These are phyloP conservation scores for Paramecium caudatum DNA, from an alignment of 73 alveolate species.

Conservation along the genomic window DNA sequence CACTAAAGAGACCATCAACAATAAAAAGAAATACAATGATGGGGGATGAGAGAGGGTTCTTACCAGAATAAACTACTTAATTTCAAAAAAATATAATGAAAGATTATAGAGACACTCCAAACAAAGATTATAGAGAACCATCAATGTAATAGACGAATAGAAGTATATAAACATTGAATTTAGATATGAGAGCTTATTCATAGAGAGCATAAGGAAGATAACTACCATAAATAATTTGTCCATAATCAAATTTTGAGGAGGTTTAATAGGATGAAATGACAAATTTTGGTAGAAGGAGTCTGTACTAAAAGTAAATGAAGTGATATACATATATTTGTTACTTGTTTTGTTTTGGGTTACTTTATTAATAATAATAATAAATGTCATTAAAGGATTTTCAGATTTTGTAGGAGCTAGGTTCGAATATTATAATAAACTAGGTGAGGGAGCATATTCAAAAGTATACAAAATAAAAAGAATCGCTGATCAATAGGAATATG, in stretches of 20 bases:
- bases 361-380: slow-evolving; percentile 7
- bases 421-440: slow-evolving; percentile 52
- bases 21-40: slow-evolving; percentile 45
- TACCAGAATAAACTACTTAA: slow-evolving; percentile 51
- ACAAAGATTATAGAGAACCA: background rate
- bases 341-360: background rate
- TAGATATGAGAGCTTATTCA: slow-evolving; percentile 48
- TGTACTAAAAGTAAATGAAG: slow-evolving; percentile 44
- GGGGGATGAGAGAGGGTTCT: slow-evolving; percentile 43
- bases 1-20: background rate
- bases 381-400: slow-evolving; percentile 62
- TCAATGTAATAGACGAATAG: slow-evolving; percentile 34
- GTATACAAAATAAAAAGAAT: slow-evolving; percentile 85
- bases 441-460: slow-evolving; percentile 90
- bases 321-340: background rate
- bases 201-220: slow-evolving; percentile 12
- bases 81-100: slow-evolving; percentile 8
- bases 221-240: slow-evolving; percentile 6
- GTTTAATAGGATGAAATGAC: slow-evolving; percentile 57
- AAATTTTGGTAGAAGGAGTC: slow-evolving; percentile 66
- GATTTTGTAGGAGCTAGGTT: slow-evolving; percentile 26
- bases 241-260: background rate
- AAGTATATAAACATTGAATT: background rate
- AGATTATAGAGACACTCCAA: slow-evolving; percentile 27
- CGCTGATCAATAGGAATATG: slow-evolving; percentile 85